phyloP scores from a whole-genome alignment of 1,139 yeast genomes.

The Yamadazyma spencermartinsiae region DNA sequence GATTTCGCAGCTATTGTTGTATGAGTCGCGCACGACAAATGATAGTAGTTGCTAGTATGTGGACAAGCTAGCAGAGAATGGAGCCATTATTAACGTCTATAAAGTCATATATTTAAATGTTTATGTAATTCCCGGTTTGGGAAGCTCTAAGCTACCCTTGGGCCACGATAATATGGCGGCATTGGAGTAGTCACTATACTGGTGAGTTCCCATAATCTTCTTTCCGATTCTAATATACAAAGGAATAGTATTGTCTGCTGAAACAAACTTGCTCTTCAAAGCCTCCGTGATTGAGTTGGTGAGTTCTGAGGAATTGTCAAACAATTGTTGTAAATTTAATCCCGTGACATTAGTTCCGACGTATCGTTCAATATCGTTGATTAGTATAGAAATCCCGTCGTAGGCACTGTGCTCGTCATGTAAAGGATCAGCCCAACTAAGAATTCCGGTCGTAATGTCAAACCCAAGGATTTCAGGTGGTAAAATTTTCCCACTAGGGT shows the following conservation, averaged over 20 bases:
- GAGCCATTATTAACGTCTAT: not conserved
- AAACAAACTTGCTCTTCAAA: slow-evolving; percentile 18
- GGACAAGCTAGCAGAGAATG: no score
- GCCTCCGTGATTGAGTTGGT: slow-evolving; percentile 32
- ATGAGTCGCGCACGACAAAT: no score
- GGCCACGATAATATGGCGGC: slow-evolving; percentile 63
- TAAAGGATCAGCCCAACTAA: slow-evolving; percentile 33
- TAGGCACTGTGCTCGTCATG: slow-evolving; percentile 13
- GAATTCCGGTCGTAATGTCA: slow-evolving; percentile 29
- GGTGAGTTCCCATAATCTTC: slow-evolving; percentile 39
- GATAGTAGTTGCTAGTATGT: no score
- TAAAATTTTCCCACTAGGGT: slow-evolving; percentile 61
- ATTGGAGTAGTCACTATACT: slow-evolving; percentile 54
- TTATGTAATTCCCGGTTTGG: slow-evolving; percentile 46
- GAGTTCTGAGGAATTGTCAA: slow-evolving; percentile 36
- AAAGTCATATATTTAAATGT: not conserved
- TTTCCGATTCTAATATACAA: slow-evolving; percentile 58
- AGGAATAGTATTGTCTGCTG: slow-evolving; percentile 30
- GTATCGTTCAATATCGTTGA: slow-evolving; percentile 79
- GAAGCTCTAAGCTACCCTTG: slow-evolving; percentile 47
- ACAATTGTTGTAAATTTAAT: slow-evolving; percentile 41
- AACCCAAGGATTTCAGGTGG: slow-evolving; percentile 56
- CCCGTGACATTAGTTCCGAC: slow-evolving; percentile 49
- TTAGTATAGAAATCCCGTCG: slow-evolving; percentile 59
- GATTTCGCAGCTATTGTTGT: no score